Base-by-base conservation (phyloP, 2,329 filamentous ascomycete genomes). In the Exophiala sideris region DNA sequence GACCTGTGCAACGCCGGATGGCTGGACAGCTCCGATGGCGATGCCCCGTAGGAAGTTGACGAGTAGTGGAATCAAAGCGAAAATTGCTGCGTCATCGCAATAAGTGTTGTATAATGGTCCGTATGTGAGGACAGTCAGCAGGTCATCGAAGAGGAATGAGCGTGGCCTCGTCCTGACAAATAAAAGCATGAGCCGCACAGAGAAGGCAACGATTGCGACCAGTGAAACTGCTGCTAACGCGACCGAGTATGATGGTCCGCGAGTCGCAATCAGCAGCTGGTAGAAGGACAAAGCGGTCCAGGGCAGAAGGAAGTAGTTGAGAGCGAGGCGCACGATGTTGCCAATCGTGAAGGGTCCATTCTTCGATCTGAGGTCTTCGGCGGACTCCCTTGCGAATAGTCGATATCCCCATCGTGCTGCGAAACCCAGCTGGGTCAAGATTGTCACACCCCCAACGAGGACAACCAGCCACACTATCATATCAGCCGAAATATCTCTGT, bases 71-170 rank as follows among this genome's bases (percentile, higher is more conserved):
- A 96, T 85, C 39, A 96, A 79, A 5, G 92, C 91, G 70, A 95
- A 99, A 0, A 89, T 85, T 6, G 92, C 89, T 0, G 91, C 90
- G 68, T 92, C 88, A 69, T 99, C 94, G 20, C 89, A 94, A 70
- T 95, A 97, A 0, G 94, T 99, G 72, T 99, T 99, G 72, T 99
- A 99, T 6, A 99, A 77, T 4, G 94, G 90, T 0, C 94, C 94
- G 64, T 96, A 97, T 1, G 90, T 80, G 2, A 99, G 78, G 7
- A 97, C 85, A 0, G 90, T 96, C 5, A 90, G 85, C 45, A 99
- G 78, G 66, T 97, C 91, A 71, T 99, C 94, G 68, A 96, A 99
- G 8, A 99, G 79, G 62, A 90, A 87, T 1, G 90, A 88, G 57
- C 91, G 86, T 5, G 91, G 91, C 60, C 88, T 85, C 1, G 89